Base-by-base conservation (phyloP, 164 flowering plant species). In the grape (Vitis vinifera) region DNA sequence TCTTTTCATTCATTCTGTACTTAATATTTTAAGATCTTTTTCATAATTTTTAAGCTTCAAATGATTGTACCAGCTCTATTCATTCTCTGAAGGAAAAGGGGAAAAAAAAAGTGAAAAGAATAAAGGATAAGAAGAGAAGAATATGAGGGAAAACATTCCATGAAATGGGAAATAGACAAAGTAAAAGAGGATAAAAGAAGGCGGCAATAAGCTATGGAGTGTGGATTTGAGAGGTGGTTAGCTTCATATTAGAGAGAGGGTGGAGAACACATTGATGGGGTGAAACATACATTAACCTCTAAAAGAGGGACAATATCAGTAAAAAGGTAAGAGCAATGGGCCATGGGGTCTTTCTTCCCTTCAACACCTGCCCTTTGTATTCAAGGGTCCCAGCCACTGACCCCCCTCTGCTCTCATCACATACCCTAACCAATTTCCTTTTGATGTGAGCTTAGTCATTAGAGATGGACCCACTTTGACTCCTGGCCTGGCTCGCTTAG, bases 401-500 rank as follows among this genome's bases (percentile, higher is more conserved):
- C 11, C 49, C 55, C 37, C n/a, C 37, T 48, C 15, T 23, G 27
- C 9, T 15, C 29, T 61, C 3, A 62, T 19, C 62, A 70, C 47
- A 51, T 2, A 23, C 27, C 44, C 3, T 13, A 10, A 51, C 16
- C 4, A 13, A 10, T 55, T 27, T 44, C 57, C 57, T 56, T 64
- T 68, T 63, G 58, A 5, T 62, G 64, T 55, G 71, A 58, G 71
- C 65, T 62, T 58, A 55, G 67, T 74, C 75, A 73, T 73, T 60
- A 50, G 37, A 3, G 49, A 13, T 58, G 76, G 76, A 68, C 72
- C 76, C 76, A 68, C 72, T 74, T 74, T 74, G 71, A 68, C 71
- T 29, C 50, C 51, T 51, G 68, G 72, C 71, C 66, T 68, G 19
- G 64, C 68, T 31, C 52, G 51, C 31, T 52, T 47, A 27, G 58